Conservation (phyloP, 139 green algal genomes). For the Coccomyxa sp. region DNA sequence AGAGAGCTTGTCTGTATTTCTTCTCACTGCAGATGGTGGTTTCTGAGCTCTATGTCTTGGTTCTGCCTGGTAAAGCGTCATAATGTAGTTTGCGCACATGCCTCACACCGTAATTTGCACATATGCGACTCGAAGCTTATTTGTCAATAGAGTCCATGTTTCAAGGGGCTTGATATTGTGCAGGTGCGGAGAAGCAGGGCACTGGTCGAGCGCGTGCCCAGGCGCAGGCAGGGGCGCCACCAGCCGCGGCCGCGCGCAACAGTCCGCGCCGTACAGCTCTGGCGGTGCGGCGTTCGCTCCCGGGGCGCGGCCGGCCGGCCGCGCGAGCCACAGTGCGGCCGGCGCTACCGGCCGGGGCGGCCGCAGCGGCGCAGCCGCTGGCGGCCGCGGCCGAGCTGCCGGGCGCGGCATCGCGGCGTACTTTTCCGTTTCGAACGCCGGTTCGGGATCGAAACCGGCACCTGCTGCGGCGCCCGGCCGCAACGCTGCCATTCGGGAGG, state of each 20-base stretch:
- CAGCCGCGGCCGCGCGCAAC: not conserved
- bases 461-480: not conserved
- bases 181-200: conserved; percentile 4
- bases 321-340: not conserved
- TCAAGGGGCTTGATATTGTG: not conserved
- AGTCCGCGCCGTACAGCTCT: not conserved
- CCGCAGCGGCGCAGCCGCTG: no score
- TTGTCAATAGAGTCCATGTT: not conserved
- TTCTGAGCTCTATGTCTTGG: no score
- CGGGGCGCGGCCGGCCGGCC: no score
- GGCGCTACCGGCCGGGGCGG: no score
- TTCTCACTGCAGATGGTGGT: no score
- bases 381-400: no score
- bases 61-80: no score
- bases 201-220: conserved; percentile 6
- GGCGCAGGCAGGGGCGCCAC: not conserved
- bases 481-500: not conserved
- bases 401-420: not conserved
- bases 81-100: no score
- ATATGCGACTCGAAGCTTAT: not conserved
- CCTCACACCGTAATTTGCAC: no score
- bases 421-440: not conserved
- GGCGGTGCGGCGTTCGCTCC: not conserved
- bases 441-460: not conserved
- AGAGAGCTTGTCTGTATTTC: no score